These are phyloP conservation scores for Termitomyces sp. DNA, from an alignment of 768 basidiomycete genomes.

Conservation along the genomic window DNA sequence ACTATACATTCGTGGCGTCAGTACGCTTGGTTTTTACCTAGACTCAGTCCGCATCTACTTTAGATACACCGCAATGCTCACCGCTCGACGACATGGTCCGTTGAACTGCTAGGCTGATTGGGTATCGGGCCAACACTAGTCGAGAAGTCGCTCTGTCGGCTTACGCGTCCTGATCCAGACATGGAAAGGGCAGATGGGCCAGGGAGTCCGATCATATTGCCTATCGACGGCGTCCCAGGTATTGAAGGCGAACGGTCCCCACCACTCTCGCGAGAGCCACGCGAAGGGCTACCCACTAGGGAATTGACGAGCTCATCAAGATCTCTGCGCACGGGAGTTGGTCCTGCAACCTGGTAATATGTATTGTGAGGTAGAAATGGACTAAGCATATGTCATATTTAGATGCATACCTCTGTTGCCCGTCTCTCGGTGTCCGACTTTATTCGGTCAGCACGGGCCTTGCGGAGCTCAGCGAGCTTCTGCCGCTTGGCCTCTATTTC, in stretches of 20 bases:
- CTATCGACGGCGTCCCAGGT: slow-evolving; percentile 61
- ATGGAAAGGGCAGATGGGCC: slow-evolving; percentile 27
- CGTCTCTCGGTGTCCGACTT: slow-evolving; percentile 44
- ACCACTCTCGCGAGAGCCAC: slow-evolving; percentile 48
- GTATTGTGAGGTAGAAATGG: background rate
- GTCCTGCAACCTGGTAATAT: slow-evolving; percentile 27
- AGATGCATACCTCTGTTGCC: slow-evolving; percentile 29
- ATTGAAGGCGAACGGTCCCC: slow-evolving; percentile 67
- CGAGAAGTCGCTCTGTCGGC: slow-evolving; percentile 62
- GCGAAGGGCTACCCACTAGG: slow-evolving; percentile 42
- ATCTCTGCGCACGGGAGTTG: slow-evolving; percentile 41
- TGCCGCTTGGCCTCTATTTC: slow-evolving; percentile 90
- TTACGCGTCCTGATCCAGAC: slow-evolving; percentile 56
- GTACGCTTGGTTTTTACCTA: slow-evolving; percentile 32
- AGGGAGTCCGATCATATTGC: slow-evolving; percentile 30
- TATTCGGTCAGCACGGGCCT: slow-evolving; percentile 69
- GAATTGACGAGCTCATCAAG: slow-evolving; percentile 70
- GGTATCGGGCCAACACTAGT: slow-evolving; percentile 43
- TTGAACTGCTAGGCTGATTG: slow-evolving; percentile 46
- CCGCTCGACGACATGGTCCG: slow-evolving; percentile 70
- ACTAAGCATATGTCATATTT: background rate
- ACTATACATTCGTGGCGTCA: slow-evolving; percentile 61
- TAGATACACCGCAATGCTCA: slow-evolving; percentile 24
- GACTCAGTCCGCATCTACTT: background rate
- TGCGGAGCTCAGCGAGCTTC: slow-evolving; percentile 80